Conservation (phyloP, 306 rosid species). For the Medicago arabica region DNA sequence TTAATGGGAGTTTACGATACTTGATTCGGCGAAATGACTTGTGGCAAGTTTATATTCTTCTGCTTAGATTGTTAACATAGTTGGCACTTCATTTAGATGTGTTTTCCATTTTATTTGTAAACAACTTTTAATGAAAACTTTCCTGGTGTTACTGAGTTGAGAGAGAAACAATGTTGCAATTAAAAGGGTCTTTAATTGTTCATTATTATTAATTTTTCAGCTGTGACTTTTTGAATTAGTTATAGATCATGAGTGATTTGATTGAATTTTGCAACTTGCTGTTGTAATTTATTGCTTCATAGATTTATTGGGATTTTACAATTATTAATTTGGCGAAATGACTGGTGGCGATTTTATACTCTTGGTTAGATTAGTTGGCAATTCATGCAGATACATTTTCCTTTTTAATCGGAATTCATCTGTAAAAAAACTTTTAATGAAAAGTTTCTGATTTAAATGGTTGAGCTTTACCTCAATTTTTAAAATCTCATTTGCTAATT, state of each 20-base stretch:
- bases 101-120: background rate
- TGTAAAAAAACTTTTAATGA: constrained; percentile 7
- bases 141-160: constrained; percentile 40
- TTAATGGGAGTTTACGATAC: constrained; percentile 25
- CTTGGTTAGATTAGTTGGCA: constrained; percentile 15
- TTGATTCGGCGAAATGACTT: constrained; percentile 24
- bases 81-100: constrained; percentile 25
- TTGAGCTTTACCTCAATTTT: constrained; percentile 3
- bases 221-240: constrained; percentile 15
- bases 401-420: constrained; percentile 17
- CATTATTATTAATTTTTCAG: background rate
- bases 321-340: constrained; percentile 25
- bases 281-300: constrained; percentile 30
- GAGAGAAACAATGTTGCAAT: constrained; percentile 18
- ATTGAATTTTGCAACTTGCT: constrained; percentile 25
- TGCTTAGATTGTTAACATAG: background rate
- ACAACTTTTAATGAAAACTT: constrained; percentile 20
- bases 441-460: constrained; percentile 29
- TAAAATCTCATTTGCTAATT: background rate
- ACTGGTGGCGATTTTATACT: constrained; percentile 25
- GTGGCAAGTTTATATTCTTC: constrained; percentile 24
- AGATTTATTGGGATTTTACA: constrained; percentile 26
- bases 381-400: constrained; percentile 19
- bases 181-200: constrained; percentile 17
- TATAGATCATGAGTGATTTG: constrained; percentile 41